Evolutionary conservation across 116 monocot species (phyloP).

Genomic region (Papilionanthe hybrid): DNA sequence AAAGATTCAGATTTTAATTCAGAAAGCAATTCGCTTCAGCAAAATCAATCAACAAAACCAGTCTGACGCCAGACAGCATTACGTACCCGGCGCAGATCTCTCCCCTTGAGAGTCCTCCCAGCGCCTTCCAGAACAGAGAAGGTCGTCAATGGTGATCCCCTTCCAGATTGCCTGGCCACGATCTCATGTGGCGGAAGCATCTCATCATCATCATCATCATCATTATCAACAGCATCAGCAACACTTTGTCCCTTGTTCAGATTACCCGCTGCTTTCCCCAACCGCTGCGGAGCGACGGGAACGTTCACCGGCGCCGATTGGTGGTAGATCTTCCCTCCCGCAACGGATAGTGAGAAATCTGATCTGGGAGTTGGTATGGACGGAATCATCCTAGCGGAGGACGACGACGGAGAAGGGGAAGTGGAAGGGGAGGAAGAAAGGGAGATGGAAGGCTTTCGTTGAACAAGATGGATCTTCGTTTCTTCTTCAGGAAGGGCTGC

Average conservation of each 20-base stretch:
- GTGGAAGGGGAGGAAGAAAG: slow-evolving; percentile 10
- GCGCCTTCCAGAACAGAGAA: slow-evolving; percentile 59
- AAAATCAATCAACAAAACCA: slow-evolving; percentile 53
- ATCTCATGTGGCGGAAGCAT: slow-evolving; percentile 70
- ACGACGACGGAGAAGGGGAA: slow-evolving; percentile 16
- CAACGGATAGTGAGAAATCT: neutral
- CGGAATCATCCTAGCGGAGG: slow-evolving; percentile 30
- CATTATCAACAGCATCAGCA: neutral
- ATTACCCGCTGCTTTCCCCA: neutral
- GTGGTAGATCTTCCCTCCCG: slow-evolving; percentile 14
- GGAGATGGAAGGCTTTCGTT: slow-evolving; percentile 26
- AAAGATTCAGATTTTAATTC: neutral
- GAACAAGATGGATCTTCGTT: slow-evolving; percentile 16
- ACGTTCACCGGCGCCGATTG: slow-evolving; percentile 50
- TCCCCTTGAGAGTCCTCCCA: slow-evolving; percentile 59
- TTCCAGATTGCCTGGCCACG: slow-evolving; percentile 27
- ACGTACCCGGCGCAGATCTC: slow-evolving; percentile 48
- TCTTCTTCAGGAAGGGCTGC: slow-evolving; percentile 36
- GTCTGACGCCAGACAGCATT: slow-evolving; percentile 49
- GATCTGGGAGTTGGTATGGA: slow-evolving; percentile 22
- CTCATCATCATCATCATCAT: slow-evolving; percentile 22
- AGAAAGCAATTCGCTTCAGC: neutral
- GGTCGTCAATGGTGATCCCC: slow-evolving; percentile 24
- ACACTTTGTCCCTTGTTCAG: slow-evolving; percentile 3
- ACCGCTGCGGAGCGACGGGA: slow-evolving; percentile 16